These are phyloP conservation scores for Austroboletus festivus DNA, from an alignment of 768 basidiomycete genomes.

Conservation along the genomic window DNA sequence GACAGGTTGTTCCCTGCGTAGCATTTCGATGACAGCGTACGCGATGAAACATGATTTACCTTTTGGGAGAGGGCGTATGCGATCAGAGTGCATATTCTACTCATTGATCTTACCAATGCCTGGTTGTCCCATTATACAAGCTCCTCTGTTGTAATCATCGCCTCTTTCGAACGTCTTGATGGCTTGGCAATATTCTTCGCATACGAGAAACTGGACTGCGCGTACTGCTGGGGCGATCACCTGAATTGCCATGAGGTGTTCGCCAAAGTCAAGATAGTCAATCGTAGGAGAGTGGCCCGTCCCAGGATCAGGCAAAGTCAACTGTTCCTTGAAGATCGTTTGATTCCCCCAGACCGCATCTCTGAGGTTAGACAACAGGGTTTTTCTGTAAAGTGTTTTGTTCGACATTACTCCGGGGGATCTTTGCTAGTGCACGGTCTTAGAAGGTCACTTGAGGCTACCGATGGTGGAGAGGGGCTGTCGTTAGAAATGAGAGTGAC, in stretches of 20 bases:
- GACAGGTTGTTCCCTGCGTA: background rate
- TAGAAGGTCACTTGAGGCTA: too few relatives aligned
- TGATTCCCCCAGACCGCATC: conserved; percentile 5
- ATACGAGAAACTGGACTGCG: background rate
- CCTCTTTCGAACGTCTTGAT: background rate
- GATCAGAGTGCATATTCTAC: background rate
- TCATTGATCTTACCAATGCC: background rate
- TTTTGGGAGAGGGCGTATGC: background rate
- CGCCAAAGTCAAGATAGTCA: too few relatives aligned
- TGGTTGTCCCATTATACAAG: background rate
- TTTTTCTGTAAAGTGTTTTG: too few relatives aligned
- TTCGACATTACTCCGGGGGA: too few relatives aligned
- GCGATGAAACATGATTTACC: conserved; percentile 8
- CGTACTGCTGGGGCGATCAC: too few relatives aligned
- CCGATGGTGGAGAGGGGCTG: too few relatives aligned
- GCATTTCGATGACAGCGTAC: conserved; percentile 5
- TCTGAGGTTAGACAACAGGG: background rate
- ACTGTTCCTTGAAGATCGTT: background rate
- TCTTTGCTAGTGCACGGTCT: too few relatives aligned
- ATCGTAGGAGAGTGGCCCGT: background rate
- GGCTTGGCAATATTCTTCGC: background rate
- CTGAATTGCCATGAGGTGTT: too few relatives aligned
- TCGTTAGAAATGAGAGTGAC: too few relatives aligned
- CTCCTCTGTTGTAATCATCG: too few relatives aligned
- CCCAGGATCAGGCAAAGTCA: background rate